These are phyloP conservation scores for Lasiosphaeria hispida DNA, from an alignment of 495 filamentous ascomycete species.

Conservation along the genomic window DNA sequence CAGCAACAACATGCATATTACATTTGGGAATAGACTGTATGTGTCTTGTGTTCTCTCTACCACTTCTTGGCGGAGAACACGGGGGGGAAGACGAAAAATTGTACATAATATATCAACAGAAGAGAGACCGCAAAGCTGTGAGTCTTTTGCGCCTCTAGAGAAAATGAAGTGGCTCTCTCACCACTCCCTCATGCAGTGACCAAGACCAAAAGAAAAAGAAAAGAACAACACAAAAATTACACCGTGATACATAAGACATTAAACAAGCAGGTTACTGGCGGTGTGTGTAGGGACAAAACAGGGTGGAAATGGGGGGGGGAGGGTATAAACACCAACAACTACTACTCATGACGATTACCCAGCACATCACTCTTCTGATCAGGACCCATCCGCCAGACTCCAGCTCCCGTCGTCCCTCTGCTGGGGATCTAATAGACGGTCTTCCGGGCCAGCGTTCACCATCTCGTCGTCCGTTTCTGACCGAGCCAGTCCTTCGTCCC, in stretches of 20 bases:
- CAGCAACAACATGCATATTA: neutral
- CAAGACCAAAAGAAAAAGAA: neutral
- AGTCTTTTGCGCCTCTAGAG: neutral
- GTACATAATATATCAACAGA: neutral
- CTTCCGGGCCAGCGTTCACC: conserved; percentile 12
- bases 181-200: neutral
- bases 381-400: conserved; percentile 15
- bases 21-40: neutral
- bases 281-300: too few relatives aligned
- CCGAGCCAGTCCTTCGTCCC: conserved; percentile 26
- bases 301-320: too few relatives aligned
- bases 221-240: too few relatives aligned
- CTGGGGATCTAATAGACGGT: conserved; percentile 3
- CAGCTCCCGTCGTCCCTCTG: conserved; percentile 20
- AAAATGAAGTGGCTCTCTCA: neutral
- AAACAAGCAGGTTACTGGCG: too few relatives aligned
- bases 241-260: too few relatives aligned
- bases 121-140: neutral
- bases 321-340: too few relatives aligned
- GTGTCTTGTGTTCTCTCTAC: neutral
- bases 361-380: neutral
- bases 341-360: neutral
- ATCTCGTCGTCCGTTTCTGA: conserved; percentile 3
- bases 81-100: neutral
- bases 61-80: neutral